Evolutionary conservation across 2,329 filamentous ascomycete species (phyloP), one percentile per base, ranked within the genome.

Genomic region (Leptographium lundbergii): DNA sequence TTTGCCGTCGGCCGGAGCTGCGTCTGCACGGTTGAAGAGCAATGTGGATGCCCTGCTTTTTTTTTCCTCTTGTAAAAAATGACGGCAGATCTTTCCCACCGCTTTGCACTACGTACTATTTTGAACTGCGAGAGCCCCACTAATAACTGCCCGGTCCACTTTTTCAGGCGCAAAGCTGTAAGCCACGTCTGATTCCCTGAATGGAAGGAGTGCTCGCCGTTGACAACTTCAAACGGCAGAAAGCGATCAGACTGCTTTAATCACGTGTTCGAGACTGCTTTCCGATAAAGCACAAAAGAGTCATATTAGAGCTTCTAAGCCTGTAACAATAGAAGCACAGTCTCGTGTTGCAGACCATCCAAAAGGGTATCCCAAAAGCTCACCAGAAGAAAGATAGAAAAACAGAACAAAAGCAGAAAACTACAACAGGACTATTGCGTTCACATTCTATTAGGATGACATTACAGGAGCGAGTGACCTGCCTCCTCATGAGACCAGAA

Each of bases 1-100:
- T 48, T 56, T 48, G 36, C 39, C 13, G 39, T 42, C 17, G 14
- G 39, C 39, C 39, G 17, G 2, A 4, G 11, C 25, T n/a, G 25
- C 32, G 34, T 56, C 39, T 32, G 14, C 39, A 42, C 19, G 19
- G 42, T 45, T 50, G 32, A 27, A 36, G 32, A 22, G 1, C n/a
- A 22, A 24, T 34, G 29, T 54, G n/a, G 51, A 55, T 25, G 14
- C 14, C 17, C 51, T 54, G 51, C 27, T 57, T 7, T 27, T 45
- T 42, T 53, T 53, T 57, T 53, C 45, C 14, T 39, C 42, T 22
- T 42, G 19, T 19, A 17, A 52, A 51, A 56, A 55, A 54, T 54
- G 32, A 56, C 57, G 57, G 54, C 58, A 51, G 52, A 56, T 57
- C 36, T 34, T 17, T 36, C 48, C 57, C 58, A 58, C 61, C 57